Conservation (phyloP, 2,329 filamentous ascomycete species). For the Scedosporium minutisporum region DNA sequence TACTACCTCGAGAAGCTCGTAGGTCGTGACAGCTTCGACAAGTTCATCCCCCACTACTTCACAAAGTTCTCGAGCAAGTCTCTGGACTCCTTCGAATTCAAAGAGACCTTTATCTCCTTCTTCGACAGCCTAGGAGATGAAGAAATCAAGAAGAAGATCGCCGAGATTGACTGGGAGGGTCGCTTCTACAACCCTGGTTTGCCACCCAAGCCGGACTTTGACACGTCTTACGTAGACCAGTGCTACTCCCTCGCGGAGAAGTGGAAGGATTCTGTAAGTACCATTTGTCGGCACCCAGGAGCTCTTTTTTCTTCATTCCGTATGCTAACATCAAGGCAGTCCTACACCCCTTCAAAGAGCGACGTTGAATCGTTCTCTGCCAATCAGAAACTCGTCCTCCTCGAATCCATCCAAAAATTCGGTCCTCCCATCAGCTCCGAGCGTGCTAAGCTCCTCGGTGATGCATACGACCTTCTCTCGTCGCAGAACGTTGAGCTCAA, state of each 20-base stretch:
- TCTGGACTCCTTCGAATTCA: conserved; percentile 91
- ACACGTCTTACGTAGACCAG: conserved; percentile 75
- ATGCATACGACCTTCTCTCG: conserved; percentile 61
- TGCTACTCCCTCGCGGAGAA: conserved; percentile 76
- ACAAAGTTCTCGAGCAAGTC: conserved; percentile 75
- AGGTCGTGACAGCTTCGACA: conserved; percentile 80
- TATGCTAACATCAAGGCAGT: conserved; percentile 20
- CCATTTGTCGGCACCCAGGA: conserved; percentile 16
- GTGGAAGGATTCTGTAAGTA: conserved; percentile 57
- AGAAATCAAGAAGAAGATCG: conserved; percentile 53
- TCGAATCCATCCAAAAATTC: conserved; percentile 67
- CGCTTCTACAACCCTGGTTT: conserved; percentile 84
- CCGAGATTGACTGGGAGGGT: conserved; percentile 75
- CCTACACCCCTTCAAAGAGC: conserved; percentile 52
- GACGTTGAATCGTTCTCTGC: conserved; percentile 70
- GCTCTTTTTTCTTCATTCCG: conserved; percentile 8
- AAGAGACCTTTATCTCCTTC: conserved; percentile 75
- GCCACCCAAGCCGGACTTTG: conserved; percentile 83
- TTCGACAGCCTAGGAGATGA: conserved; percentile 59
- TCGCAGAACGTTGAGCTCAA: conserved; percentile 82
- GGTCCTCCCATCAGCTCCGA: conserved; percentile 51
- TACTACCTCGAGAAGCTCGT: conserved; percentile 83
- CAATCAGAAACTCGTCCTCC: conserved; percentile 86
- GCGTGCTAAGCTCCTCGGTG: conserved; percentile 62
- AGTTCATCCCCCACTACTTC: conserved; percentile 94